These are phyloP conservation scores for Beauveria scarabaeidicola DNA, from an alignment of 2,329 filamentous ascomycete species.

Conservation along the genomic window DNA sequence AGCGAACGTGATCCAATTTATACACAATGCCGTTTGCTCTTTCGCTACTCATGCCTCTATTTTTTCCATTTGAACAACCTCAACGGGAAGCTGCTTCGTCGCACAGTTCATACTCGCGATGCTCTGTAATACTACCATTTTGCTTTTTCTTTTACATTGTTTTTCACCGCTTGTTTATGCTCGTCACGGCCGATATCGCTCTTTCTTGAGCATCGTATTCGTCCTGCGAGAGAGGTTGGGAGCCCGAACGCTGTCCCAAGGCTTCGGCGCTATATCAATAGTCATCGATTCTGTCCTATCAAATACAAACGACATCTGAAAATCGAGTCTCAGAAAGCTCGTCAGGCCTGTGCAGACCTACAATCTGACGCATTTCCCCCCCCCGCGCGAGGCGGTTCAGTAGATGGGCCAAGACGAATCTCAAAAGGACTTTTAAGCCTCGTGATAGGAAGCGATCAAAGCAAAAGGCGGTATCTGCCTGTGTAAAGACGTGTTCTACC, in stretches of 20 bases:
- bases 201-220: not conserved
- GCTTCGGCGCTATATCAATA: too few relatives aligned
- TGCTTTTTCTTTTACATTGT: not conserved
- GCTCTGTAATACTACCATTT: not conserved
- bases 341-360: too few relatives aligned
- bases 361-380: not conserved
- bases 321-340: not conserved
- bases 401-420: not conserved
- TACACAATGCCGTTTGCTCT: not conserved
- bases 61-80: not conserved
- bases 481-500: too few relatives aligned
- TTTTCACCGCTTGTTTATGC: not conserved
- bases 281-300: too few relatives aligned
- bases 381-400: not conserved
- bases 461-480: too few relatives aligned
- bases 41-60: not conserved
- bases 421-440: not conserved
- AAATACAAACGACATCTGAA: too few relatives aligned
- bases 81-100: not conserved
- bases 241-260: too few relatives aligned
- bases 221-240: not conserved
- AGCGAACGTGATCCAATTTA: not conserved
- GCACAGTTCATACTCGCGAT: not conserved
- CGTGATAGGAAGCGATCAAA: too few relatives aligned
- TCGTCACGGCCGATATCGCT: not conserved